Percentiles rank a stretch among this genome's conserved stretches.
phyloP scores from a whole-genome alignment of 2,329 filamentous ascomycete genomes.

The Claviceps purpurea region DNA sequence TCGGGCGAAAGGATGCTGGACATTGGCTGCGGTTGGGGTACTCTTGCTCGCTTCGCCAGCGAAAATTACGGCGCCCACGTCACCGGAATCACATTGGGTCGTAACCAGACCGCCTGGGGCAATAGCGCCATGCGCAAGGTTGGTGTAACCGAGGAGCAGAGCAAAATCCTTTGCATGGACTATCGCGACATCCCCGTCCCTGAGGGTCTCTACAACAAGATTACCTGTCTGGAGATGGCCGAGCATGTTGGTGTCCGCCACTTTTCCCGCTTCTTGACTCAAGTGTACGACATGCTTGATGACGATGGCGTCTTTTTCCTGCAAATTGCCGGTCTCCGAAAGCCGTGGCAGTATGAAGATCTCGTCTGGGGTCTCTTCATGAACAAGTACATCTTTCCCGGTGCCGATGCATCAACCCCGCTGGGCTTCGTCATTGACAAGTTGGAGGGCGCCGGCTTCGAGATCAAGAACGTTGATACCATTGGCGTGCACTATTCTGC shows the following conservation, averaged over 20 bases:
- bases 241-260: conserved; percentile 96
- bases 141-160: conserved; percentile 76
- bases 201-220: conserved; percentile 65
- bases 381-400: conserved; percentile 99
- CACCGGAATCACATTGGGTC: conserved; percentile 84
- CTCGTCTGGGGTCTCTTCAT: conserved; percentile 97
- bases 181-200: conserved; percentile 87
- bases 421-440: conserved; percentile 76
- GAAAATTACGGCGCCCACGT: conserved; percentile 78
- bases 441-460: conserved; percentile 57
- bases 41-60: conserved; percentile 82
- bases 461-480: conserved; percentile 85
- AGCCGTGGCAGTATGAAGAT: conserved; percentile 96
- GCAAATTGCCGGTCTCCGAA: conserved; percentile 86
- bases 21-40: conserved; percentile 97
- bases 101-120: conserved; percentile 95
- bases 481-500: conserved; percentile 95
- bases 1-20: conserved; percentile 75
- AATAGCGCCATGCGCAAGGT: conserved; percentile 76
- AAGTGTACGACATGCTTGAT: conserved; percentile 90
- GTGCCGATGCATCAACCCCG: conserved; percentile 88
- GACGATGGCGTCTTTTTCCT: conserved; percentile 95
- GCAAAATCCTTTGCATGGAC: conserved; percentile 86
- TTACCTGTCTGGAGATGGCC: conserved; percentile 95
- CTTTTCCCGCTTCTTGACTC: conserved; percentile 65